Evolutionary conservation across 2,329 filamentous ascomycete species (phyloP), one percentile per base, ranked within the genome.

Genomic region (Xenosphaeropsis pyriputrescens): DNA sequence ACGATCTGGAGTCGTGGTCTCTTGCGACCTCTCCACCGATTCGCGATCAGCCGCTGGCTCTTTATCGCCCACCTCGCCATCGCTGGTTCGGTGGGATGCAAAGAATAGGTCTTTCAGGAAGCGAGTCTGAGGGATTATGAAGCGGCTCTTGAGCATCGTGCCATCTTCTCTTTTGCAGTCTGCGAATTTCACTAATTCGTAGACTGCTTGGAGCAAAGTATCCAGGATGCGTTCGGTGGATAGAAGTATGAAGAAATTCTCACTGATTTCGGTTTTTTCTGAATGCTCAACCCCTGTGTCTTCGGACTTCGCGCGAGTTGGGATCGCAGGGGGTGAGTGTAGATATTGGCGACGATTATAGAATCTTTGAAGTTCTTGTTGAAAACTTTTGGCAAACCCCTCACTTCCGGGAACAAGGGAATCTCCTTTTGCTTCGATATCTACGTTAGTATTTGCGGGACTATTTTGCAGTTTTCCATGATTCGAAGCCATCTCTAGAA

Each of bases 201-300:
- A 59, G 4, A 81, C 67, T 0, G 72, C 67, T 38, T 68, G 64
- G 13, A 70, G 72, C 1, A 73, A 61, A 0, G 64, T 67, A 45
- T 67, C 63, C 2, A 78, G 58, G 18, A 85, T 59, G 48, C 78
- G 81, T 46, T 85, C 75, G 57, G 85, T 72, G 57, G 76, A 73
- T 5, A 85, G 64, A 29, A 81, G 61, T 2, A 82, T 58, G 49
- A 79, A 83, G 0, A 85, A 61, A 46, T 84, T 75, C 9, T 70
- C 39, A 16, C 16, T 29, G 16, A 6, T 29, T 30, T 30, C 22
- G 12, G 16, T 16, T 14, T 13, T 13, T 8, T 14, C 30, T 32
- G 30, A 11, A 3, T n/a, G 62, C 43, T 79, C 72, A 36, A 72
- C 68, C 5, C 62, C 61, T 17, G 61, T 55, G 41, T 61, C 56